A percentile compares a stretch with the other conserved stretches of the same genome.
Evolutionary conservation across 2,329 filamentous ascomycete species (phyloP).

Genomic region (Hypoxylon sp.): DNA sequence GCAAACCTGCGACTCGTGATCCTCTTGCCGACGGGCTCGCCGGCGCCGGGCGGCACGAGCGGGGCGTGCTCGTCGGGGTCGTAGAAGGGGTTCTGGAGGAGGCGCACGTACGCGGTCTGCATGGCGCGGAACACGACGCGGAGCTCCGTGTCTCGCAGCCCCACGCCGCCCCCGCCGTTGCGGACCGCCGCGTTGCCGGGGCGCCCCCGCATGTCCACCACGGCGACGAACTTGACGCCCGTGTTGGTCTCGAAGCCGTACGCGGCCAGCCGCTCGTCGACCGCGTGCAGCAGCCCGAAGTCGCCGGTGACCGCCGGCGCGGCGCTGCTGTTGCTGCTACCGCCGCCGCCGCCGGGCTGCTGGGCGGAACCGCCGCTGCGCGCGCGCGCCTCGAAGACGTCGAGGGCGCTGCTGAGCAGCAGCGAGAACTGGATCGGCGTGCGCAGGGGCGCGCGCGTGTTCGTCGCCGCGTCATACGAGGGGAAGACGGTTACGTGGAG

Average conservation of each 20-base stretch:
- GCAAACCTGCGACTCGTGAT: slow-evolving; percentile 85
- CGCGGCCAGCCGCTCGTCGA: slow-evolving; percentile 90
- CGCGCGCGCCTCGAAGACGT: slow-evolving; percentile 89
- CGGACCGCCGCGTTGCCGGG: slow-evolving; percentile 34
- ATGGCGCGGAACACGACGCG: slow-evolving; percentile 90
- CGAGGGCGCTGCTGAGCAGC: slow-evolving; percentile 87
- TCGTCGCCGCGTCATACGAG: slow-evolving; percentile 67
- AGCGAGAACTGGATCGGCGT: slow-evolving; percentile 90
- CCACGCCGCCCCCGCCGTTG: slow-evolving; percentile 58
- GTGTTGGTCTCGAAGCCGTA: slow-evolving; percentile 99
- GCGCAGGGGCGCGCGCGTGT: slow-evolving; percentile 64
- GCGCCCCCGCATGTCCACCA: slow-evolving; percentile 88
- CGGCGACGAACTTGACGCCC: slow-evolving; percentile 85
- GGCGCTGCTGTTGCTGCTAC: slow-evolving; percentile 11
- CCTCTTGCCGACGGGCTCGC: slow-evolving; percentile 62
- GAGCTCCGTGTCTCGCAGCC: slow-evolving; percentile 84
- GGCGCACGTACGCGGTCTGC: slow-evolving; percentile 87
- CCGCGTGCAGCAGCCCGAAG: slow-evolving; percentile 87
- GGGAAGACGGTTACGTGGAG: slow-evolving; percentile 93
- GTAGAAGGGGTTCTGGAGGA: slow-evolving; percentile 95
- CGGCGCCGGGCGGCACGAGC: slow-evolving; percentile 56
- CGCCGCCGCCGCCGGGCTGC: slow-evolving; percentile 19
- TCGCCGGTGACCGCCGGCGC: slow-evolving; percentile 72
- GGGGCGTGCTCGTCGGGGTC: slow-evolving; percentile 84
- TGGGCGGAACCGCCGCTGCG: slow-evolving; percentile 49